Conservation (phyloP, 257 asterid species). For the Anisodus tanguticus region DNA sequence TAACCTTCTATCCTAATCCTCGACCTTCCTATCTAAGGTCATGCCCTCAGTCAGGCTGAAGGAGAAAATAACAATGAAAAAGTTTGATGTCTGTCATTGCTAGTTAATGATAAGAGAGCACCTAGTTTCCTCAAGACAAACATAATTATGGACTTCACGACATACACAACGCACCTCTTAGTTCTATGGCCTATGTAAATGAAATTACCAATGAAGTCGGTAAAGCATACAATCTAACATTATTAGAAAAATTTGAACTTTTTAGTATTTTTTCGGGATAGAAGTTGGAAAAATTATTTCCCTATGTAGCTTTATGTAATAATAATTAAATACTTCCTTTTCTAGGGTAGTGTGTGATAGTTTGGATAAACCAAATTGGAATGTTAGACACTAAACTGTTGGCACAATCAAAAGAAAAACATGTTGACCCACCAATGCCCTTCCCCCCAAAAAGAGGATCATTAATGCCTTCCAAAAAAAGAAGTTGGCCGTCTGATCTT, state of each 20-base stretch:
- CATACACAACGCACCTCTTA: background rate
- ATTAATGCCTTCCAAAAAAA: background rate
- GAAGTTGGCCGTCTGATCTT: background rate
- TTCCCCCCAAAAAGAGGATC: background rate
- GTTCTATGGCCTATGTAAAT: background rate
- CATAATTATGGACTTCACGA: background rate
- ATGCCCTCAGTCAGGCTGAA: no score
- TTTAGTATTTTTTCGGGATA: background rate
- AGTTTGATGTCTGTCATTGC: background rate
- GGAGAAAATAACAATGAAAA: background rate
- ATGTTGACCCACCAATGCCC: background rate
- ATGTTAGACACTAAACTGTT: background rate
- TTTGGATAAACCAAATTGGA: background rate
- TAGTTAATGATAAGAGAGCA: background rate
- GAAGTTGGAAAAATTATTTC: background rate
- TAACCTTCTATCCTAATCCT: no score
- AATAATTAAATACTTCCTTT: background rate
- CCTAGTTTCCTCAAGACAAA: background rate
- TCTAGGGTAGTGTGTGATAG: background rate
- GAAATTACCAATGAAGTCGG: background rate
- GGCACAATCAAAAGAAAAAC: background rate
- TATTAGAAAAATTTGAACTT: background rate
- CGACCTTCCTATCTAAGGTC: no score
- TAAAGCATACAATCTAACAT: background rate
- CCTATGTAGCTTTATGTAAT: background rate